phyloP scores from a whole-genome alignment of 2,329 filamentous ascomycete genomes.

The Botrytis paeoniae region DNA sequence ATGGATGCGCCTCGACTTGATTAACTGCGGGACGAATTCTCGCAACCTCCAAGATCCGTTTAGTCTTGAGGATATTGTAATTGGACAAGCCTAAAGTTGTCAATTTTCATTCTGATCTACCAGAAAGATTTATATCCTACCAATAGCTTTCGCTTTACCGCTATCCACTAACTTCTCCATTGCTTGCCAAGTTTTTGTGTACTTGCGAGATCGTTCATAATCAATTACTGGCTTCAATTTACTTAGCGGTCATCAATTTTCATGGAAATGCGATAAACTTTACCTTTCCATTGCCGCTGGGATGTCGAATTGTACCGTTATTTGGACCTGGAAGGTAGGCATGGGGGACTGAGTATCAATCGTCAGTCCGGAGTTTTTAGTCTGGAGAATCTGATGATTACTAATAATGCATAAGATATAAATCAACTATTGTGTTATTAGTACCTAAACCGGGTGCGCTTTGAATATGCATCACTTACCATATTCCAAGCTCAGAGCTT shows the following conservation, averaged over 20 bases:
- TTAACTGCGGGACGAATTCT: conserved; percentile 11
- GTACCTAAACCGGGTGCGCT: background rate
- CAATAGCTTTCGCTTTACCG: conserved; percentile 15
- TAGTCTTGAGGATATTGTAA: conserved; percentile 17
- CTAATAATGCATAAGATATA: conserved; percentile 18
- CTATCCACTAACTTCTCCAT: conserved; percentile 12
- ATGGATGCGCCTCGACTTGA: conserved; percentile 15
- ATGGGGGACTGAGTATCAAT: background rate
- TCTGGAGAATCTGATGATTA: background rate
- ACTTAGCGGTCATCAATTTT: background rate
- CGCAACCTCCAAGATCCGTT: conserved; percentile 2
- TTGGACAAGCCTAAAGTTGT: conserved; percentile 12
- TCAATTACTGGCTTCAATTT: conserved; percentile 7
- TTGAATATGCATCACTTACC: background rate
- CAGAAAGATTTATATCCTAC: background rate
- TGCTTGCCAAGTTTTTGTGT: conserved; percentile 15
- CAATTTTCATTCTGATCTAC: background rate
- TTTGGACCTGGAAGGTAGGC: conserved; percentile 16
- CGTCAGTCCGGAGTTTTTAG: background rate
- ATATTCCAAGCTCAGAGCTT: conserved; percentile 10
- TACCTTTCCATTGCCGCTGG: conserved; percentile 10
- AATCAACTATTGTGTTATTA: background rate
- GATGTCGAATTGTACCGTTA: conserved; percentile 5
- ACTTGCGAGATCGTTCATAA: conserved; percentile 4
- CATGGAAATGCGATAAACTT: background rate